Evolutionary conservation across 305 asterid species (phyloP), one percentile per base, ranked within the genome.

Genomic region (Andrographis paniculata): DNA sequence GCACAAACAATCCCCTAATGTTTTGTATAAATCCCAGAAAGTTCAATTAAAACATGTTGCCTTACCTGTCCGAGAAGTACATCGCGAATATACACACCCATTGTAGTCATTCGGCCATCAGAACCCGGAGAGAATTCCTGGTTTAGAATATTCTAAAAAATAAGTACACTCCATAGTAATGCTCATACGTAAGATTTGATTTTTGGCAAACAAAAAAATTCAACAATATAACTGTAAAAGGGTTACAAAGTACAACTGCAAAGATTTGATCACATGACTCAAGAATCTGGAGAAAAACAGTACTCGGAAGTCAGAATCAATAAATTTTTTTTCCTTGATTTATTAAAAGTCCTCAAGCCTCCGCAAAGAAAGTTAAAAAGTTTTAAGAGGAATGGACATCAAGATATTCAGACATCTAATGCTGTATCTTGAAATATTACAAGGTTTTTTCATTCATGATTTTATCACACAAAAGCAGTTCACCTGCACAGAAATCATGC

Each of bases 51-150:
- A 22, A 17, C 1, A 18, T 28, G 36, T 20, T 36, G 51, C 61
- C 72, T 56, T 22, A 86, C 98, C 98, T 86, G 96, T 60, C 98
- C 98, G 39, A 91, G 94, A 67, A 91, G 93, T 53, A 91, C 76
- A 67, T 91, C 98, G 13, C 98, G 92, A 56, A 91, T 70, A 59
- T 82, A 91, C 2, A 80, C 96, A 9, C 98, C 95, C 95, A 91
- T 91, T 47, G 94, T 80, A 27, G 96, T 83, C 96, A 72, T 82
- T 59, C 67, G 74, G 50, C 96, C 94, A 62, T 78, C 79, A 28
- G 94, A 82, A 65, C 98, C 94, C 61, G 98, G 94, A 56, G 94
- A 72, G 61, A 91, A 91, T 77, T 91, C 96, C 98, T 89, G 78
- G 56, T 16, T 2, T 21, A 22, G 47, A 64, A 24, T 9, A 18